Percentiles rank a stretch among this genome's conserved stretches.
These are phyloP conservation scores for Ophiostoma pallidulum DNA, from an alignment of 2,329 filamentous ascomycete species.

Conservation along the genomic window DNA sequence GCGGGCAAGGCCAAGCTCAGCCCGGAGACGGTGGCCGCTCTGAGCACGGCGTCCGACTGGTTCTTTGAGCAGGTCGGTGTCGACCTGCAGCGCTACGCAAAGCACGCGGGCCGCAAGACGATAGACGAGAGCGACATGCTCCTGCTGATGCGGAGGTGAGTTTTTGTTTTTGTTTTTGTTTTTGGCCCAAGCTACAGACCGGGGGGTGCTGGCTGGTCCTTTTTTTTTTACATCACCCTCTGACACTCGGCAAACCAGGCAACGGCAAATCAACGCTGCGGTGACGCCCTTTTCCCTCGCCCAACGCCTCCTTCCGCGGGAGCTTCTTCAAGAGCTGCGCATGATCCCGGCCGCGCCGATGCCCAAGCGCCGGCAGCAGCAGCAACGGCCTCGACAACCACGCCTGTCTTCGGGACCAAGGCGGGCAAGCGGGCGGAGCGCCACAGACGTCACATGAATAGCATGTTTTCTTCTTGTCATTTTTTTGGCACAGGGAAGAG, in stretches of 20 bases:
- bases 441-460: constrained; percentile 28
- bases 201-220: too few relatives aligned
- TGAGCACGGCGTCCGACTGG: constrained; percentile 78
- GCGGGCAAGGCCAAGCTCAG: constrained; percentile 55
- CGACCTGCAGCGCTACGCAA: constrained; percentile 69
- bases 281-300: constrained; percentile 81
- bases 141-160: constrained; percentile 73
- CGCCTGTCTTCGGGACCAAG: neutral
- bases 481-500: too few relatives aligned
- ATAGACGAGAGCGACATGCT: constrained; percentile 80
- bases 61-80: constrained; percentile 84
- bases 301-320: constrained; percentile 69
- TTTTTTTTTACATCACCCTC: neutral
- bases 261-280: constrained; percentile 62
- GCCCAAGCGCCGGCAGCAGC: constrained; percentile 34
- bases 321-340: constrained; percentile 72
- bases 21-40: constrained; percentile 62
- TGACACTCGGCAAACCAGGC: constrained; percentile 39
- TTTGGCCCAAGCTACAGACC: too few relatives aligned
- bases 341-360: constrained; percentile 51
- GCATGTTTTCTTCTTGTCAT: too few relatives aligned
- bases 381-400: neutral
- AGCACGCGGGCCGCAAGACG: constrained; percentile 72
- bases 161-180: too few relatives aligned
- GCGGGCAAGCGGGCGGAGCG: neutral